Evolutionary conservation across 2,329 filamentous ascomycete genomes (phyloP), one percentile per base, ranked within the genome.

Genomic region (Fusarium coffeatum): DNA sequence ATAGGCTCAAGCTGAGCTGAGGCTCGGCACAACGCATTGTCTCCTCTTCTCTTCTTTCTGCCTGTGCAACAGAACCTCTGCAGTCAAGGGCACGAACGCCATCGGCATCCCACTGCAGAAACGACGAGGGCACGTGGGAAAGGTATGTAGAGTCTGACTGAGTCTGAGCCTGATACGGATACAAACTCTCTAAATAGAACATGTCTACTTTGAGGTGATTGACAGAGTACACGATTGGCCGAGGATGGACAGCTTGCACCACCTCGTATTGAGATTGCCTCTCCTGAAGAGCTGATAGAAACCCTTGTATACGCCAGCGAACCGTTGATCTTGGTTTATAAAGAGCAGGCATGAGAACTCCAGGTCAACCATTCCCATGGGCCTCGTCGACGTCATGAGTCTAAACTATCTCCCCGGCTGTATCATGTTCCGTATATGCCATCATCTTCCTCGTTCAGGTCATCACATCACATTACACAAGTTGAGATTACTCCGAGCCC

Each of bases 21-120:
- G 55, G 64, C 55, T 55, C 58, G 57, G 49, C 58, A 55, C 64
- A 59, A 46, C 53, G 40, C 40, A 40, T 55, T 40, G 49, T 28
- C 9, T 23, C 18, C 12, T 13, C 12, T 23, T 22, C 41, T 25
- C 41, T 9, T 20, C 30, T 49, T 30, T 49, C 43, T 28, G 1
- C 27, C 7, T 50, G 66, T 71, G 45, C 40, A 63, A 71, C 72
- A 16, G 41, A 58, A 51, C 56, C 40, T 70, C 67, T 51, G 55
- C 57, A 54, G 42, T 50, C 56, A 68, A 56, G 57, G 59, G 55
- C 55, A 61, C 32, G 55, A 59, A 74, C 72, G 68, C 72, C 72
- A 74, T 74, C 70, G 56, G 60, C 62, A 65, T 70, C 62, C 37
- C 72, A 73, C 72, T 22, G 55, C 72, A 72, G 63, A 45, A 51